These are phyloP conservation scores for Cardamine chenopodiifolia DNA, from an alignment of 345 rosid genomes.

Conservation along the genomic window DNA sequence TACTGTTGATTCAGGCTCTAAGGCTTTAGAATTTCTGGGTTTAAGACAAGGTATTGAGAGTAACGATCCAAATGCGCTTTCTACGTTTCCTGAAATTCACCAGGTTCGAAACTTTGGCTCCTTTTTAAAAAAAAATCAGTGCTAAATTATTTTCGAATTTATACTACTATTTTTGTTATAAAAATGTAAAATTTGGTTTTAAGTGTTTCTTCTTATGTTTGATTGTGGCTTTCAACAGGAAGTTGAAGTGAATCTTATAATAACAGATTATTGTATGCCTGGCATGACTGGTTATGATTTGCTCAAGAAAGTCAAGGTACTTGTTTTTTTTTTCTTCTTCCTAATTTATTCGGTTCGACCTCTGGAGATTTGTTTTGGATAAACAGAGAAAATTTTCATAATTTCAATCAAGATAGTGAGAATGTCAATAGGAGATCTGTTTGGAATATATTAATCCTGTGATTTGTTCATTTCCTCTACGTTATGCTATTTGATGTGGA, in stretches of 20 bases:
- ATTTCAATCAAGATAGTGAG: slow-evolving; percentile 22
- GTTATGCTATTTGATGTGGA: slow-evolving; percentile 13
- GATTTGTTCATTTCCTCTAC: slow-evolving; percentile 5
- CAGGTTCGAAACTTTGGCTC: slow-evolving; percentile 27
- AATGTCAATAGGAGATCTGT: slow-evolving; percentile 27
- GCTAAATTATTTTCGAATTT: background rate
- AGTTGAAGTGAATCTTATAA: slow-evolving; percentile 70
- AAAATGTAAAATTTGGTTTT: background rate
- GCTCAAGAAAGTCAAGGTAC: slow-evolving; percentile 78
- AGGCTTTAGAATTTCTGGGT: slow-evolving; percentile 88
- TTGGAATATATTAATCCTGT: slow-evolving; percentile 14
- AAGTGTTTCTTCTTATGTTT: slow-evolving; percentile 1
- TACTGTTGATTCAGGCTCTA: slow-evolving; percentile 85
- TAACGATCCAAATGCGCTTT: slow-evolving; percentile 25
- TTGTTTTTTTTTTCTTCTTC: background rate
- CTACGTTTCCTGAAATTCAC: slow-evolving; percentile 42
- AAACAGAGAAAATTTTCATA: background rate
- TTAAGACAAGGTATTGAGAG: slow-evolving; percentile 30
- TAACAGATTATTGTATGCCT: slow-evolving; percentile 89
- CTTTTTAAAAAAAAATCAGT: too few species aligned
- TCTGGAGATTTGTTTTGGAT: background rate
- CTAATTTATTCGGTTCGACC: slow-evolving; percentile 4
- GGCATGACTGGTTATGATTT: slow-evolving; percentile 90
- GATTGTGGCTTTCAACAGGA: slow-evolving; percentile 43
- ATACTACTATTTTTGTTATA: background rate